Evolutionary conservation across 352 stramenopile genomes (phyloP), one percentile per base, ranked within the genome.

Genomic region (Aphanomyces cochlioides): DNA sequence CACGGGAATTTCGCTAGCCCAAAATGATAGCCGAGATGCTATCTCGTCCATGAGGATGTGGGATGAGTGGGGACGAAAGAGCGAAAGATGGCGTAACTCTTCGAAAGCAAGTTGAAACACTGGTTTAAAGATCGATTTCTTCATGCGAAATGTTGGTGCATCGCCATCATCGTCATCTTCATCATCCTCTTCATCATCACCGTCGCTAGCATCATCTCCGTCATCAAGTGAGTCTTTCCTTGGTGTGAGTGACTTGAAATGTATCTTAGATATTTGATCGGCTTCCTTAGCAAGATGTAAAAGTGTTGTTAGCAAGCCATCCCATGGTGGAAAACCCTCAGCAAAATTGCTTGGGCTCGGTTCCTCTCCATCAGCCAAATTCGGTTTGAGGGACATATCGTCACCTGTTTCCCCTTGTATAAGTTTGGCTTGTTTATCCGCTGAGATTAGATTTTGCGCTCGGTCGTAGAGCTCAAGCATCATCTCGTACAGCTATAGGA

Each of bases 1-100:
- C 21, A 86, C 69, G 1, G 81, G 79, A 2, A 77, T 70, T 73
- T 88, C 81, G 17, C 78, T 78, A 39, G 67, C 79, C 40, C 85
- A 60, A 10, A 56, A 66, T 17, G 64, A 69, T 13, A 88, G 70
- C 13, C 69, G 65, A 45, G 78, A 67, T 4, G 74, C 36, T 12
- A 86, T 45, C 15, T 70, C 70, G 15, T 69, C 58, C 17, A 73
- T 57, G 3, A 88, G 70, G 45, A 73, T 47, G 1, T 36, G 56
- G 17, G 59, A 72, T 37, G 48, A 73, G 64, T 88, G 84, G 12
- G 81, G 79, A 10, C 78, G 71, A 0, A 70, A 75, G 15, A 66
- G 76, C 28, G 78, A 70, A 38, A 74, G 60, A 39, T 78, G 73
- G 1, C 67, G 72, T 39, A 80, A 54, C 3, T 58, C 64, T 15